These are phyloP conservation scores for Phytophthora syringae DNA, from an alignment of 352 stramenopile species.

Conservation along the genomic window DNA sequence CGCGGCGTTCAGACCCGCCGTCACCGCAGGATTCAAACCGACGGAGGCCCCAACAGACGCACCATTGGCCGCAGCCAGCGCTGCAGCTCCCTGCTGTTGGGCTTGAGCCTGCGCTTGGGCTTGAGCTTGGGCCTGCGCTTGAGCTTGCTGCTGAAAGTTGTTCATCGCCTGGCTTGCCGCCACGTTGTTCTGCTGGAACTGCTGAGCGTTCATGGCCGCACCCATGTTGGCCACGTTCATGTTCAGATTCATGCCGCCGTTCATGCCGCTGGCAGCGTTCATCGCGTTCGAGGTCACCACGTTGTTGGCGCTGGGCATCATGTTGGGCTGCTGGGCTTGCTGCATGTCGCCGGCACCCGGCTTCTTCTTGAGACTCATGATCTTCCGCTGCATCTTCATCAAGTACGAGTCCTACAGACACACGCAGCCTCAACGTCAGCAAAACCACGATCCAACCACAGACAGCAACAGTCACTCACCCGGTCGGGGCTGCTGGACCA, in stretches of 20 bases:
- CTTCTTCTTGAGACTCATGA: slow-evolving; percentile 82
- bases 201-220: slow-evolving; percentile 40
- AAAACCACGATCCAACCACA: neutral
- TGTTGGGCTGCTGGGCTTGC: slow-evolving; percentile 30
- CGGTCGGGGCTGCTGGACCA: slow-evolving; percentile 80
- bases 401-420: slow-evolving; percentile 72
- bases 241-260: slow-evolving; percentile 46
- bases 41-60: slow-evolving; percentile 25
- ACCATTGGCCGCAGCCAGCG: slow-evolving; percentile 29
- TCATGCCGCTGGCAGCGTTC: slow-evolving; percentile 37
- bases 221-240: slow-evolving; percentile 42
- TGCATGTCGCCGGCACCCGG: slow-evolving; percentile 44
- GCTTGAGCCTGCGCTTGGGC: slow-evolving; percentile 34
- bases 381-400: slow-evolving; percentile 87
- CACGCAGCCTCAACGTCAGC: slow-evolving; percentile 17
- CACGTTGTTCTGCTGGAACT: slow-evolving; percentile 47
- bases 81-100: slow-evolving; percentile 29
- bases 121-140: slow-evolving; percentile 39
- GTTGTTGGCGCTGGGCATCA: slow-evolving; percentile 43
- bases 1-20: slow-evolving; percentile 32
- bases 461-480: slow-evolving; percentile 35
- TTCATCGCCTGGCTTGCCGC: slow-evolving; percentile 56
- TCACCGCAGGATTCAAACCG: slow-evolving; percentile 38
- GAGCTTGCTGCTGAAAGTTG: slow-evolving; percentile 60
- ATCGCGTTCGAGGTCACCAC: slow-evolving; percentile 38